Evolutionary conservation across 768 basidiomycete species (phyloP).

Genomic region (Boletus pseudo-olivaceus): DNA sequence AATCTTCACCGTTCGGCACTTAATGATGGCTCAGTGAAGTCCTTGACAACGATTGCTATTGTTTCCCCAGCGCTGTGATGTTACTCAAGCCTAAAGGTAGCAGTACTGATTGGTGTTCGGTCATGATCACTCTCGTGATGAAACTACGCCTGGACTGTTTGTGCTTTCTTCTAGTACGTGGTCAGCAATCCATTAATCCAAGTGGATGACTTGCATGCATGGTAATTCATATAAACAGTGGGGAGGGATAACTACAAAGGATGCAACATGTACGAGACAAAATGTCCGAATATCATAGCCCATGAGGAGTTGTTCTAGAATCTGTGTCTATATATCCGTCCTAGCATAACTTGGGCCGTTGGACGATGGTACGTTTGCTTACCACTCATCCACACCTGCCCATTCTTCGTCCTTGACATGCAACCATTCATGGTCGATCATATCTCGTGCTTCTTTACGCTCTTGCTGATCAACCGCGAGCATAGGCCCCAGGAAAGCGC

Average conservation of each 20-base stretch:
- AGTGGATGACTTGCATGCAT: slow-evolving; percentile 4
- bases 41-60: too few relatives aligned
- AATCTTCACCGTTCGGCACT: too few relatives aligned
- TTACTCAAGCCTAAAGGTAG: too few relatives aligned
- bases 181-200: neutral
- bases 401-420: slow-evolving; percentile 34
- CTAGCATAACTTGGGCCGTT: neutral
- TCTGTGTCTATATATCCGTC: slow-evolving; percentile 10
- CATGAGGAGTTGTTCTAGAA: slow-evolving; percentile 5
- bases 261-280: slow-evolving; percentile 8
- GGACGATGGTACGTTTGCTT: slow-evolving; percentile 6
- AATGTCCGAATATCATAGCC: neutral
- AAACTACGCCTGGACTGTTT: neutral
- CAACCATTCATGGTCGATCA: slow-evolving; percentile 78
- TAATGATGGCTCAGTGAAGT: too few relatives aligned
- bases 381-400: slow-evolving; percentile 30
- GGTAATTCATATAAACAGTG: neutral
- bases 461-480: slow-evolving; percentile 63
- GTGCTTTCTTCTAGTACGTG: neutral
- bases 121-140: too few relatives aligned
- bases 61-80: too few relatives aligned
- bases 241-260: neutral
- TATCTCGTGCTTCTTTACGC: slow-evolving; percentile 67
- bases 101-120: neutral
- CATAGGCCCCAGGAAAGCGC: slow-evolving; percentile 74